phyloP scores from a whole-genome alignment of 1,139 yeast species.

The Scheffersomyces cryptocercus region DNA sequence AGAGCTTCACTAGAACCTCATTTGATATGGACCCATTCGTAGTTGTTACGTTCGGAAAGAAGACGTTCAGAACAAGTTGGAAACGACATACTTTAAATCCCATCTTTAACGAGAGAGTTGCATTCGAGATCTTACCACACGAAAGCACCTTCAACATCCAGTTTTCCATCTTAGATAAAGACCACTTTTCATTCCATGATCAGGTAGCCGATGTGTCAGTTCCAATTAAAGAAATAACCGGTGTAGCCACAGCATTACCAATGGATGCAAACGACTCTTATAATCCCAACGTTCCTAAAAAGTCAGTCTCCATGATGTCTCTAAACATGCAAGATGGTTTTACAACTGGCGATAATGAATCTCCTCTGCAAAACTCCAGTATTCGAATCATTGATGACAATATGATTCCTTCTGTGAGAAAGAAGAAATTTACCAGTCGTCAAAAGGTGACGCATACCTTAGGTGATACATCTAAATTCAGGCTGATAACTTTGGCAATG shows the following conservation, averaged over 20 bases:
- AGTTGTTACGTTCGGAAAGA: conserved; percentile 85
- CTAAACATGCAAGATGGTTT: conserved; percentile 2
- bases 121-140: conserved; percentile 71
- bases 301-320: neutral
- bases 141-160: conserved; percentile 67
- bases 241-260: conserved; percentile 22
- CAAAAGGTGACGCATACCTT: conserved; percentile 28
- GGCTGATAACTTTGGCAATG: conserved; percentile 42
- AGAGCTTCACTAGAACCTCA: conserved; percentile 63
- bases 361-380: conserved; percentile 15
- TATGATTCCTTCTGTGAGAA: conserved; percentile 27
- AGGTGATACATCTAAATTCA: conserved; percentile 45
- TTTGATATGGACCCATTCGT: conserved; percentile 98
- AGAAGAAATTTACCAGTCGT: conserved; percentile 29
- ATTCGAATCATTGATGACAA: conserved; percentile 32
- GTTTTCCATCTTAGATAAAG: conserved; percentile 81
- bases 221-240: conserved; percentile 50
- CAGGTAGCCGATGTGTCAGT: conserved; percentile 68
- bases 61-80: conserved; percentile 85
- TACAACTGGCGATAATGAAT: conserved; percentile 9
- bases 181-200: conserved; percentile 79
- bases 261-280: neutral
- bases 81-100: conserved; percentile 84
- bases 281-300: neutral
- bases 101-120: conserved; percentile 73